Evolutionary conservation across 2,329 filamentous ascomycete species (phyloP), one percentile per base, ranked within the genome.

Genomic region (Coleophoma cylindrospora): DNA sequence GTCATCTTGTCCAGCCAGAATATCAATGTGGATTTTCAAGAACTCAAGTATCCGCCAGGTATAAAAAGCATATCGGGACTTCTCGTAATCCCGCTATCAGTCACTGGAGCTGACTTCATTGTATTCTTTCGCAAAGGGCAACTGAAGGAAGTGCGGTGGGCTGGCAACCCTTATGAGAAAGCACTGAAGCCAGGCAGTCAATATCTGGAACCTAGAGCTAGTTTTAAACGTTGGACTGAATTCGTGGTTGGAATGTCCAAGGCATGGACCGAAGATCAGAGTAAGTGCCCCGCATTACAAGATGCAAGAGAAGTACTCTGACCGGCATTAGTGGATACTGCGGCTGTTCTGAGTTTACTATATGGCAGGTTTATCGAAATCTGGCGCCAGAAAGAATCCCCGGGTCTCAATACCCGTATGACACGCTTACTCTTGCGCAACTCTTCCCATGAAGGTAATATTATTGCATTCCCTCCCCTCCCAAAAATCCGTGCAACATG

Each of bases 331-430:
- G 54, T 58, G 15, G 58, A 60, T 22, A 55, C 58, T 36, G 56
- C 58, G 33, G 48, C 52, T 36, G 48, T 57, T 14, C 40, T 60
- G 15, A 55, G 52, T 46, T 53, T 53, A 14, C 41, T 59, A 3
- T 60, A 60, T 32, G 52, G 55, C 11, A 52, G 54, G 37, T 57
- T 60, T 32, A 60, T 58, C 6, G 56, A 60, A 17, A 51, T 58
- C 3, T 60, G 55, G 56, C 50, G 55, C 37, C 54, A 57, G 22
- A 57, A 57, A 22, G 56, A 55, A 36, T 53, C 55, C 2, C 53
- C 57, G 14, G 54, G 57, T 14, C 49, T 54, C 22, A 55, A 45
- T 15, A 55, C 49, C 27, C 52, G 49, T 22, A 45, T 60, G 37
- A 56, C 56, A 10, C 51, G 55, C 14, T 47, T 57, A 4, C 40